Percentiles rank a stretch among this genome's conserved stretches.
These are phyloP conservation scores for Spergularia bocconei DNA, from an alignment of 148 eudicot species.

Conservation along the genomic window DNA sequence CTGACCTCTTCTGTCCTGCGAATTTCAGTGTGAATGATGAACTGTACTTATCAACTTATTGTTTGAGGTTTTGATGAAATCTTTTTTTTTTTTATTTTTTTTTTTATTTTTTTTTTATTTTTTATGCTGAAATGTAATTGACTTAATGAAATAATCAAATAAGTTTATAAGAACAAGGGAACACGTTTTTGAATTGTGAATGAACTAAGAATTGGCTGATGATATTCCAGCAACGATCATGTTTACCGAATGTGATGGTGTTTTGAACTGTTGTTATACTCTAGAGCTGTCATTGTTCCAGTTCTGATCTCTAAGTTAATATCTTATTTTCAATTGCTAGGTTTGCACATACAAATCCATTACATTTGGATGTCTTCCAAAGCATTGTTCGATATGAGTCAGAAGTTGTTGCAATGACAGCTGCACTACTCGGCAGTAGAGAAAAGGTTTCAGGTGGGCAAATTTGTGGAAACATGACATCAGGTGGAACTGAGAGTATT, in stretches of 20 bases:
- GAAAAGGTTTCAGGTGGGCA: conserved; percentile 84
- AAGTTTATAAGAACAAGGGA: not conserved
- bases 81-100: too few species aligned
- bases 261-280: not conserved
- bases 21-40: not conserved
- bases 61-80: not conserved
- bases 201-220: not conserved
- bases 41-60: not conserved
- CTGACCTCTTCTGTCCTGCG: not conserved
- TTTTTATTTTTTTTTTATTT: too few species aligned
- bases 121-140: conserved; percentile 1
- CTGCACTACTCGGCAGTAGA: conserved; percentile 80
- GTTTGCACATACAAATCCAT: conserved; percentile 99
- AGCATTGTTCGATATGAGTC: conserved; percentile 80
- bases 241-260: conserved; percentile 1
- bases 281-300: not conserved
- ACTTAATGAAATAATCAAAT: not conserved
- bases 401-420: conserved; percentile 98
- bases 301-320: not conserved
- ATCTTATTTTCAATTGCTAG: conserved; percentile 34
- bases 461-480: conserved; percentile 98
- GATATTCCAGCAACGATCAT: too few species aligned
- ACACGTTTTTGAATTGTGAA: too few species aligned
- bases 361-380: conserved; percentile 90
- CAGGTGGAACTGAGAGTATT: conserved; percentile 99